Conservation (phyloP, 495 filamentous ascomycete genomes). For the Hyaloscypha bicolor region DNA sequence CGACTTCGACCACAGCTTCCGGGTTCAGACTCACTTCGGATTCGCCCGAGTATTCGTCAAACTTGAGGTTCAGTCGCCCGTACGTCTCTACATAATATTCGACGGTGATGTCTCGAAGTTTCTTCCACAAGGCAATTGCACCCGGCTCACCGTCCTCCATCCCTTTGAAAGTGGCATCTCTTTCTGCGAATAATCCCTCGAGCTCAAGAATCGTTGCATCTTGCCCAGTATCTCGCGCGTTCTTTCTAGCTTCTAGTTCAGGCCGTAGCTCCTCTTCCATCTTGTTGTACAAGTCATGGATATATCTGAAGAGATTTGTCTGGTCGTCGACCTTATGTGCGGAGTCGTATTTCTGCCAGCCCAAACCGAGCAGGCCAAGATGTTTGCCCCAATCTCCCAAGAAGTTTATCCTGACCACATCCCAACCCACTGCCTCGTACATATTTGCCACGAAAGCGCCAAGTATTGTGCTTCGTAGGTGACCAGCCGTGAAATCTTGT, state of each 20-base stretch:
- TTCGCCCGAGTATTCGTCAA: conserved; percentile 73
- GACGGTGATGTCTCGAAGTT: conserved; percentile 67
- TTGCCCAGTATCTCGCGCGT: conserved; percentile 57
- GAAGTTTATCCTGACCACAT: conserved; percentile 73
- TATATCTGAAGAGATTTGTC: conserved; percentile 5
- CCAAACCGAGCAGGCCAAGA: conserved; percentile 70
- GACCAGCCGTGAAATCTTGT: conserved; percentile 74
- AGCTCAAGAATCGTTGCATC: conserved; percentile 56
- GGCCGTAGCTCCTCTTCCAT: conserved; percentile 51
- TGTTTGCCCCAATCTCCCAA: conserved; percentile 79
- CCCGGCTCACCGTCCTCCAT: conserved; percentile 67
- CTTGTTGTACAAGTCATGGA: conserved; percentile 50
- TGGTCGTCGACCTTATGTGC: conserved; percentile 1
- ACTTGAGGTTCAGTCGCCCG: conserved; percentile 66
- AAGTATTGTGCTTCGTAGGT: conserved; percentile 75
- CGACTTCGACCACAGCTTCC: conserved; percentile 57
- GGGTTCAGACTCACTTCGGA: conserved; percentile 59
- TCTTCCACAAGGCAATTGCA: conserved; percentile 66
- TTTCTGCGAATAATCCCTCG: conserved; percentile 52
- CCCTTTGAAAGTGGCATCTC: conserved; percentile 69
- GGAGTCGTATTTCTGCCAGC: conserved; percentile 44
- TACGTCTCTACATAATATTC: conserved; percentile 64
- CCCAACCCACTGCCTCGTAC: conserved; percentile 69
- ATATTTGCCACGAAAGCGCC: conserved; percentile 73
- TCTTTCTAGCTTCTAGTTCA: conserved; percentile 59